phyloP scores from a whole-genome alignment of 768 basidiomycete genomes.

The Trametes cinnabarina region DNA sequence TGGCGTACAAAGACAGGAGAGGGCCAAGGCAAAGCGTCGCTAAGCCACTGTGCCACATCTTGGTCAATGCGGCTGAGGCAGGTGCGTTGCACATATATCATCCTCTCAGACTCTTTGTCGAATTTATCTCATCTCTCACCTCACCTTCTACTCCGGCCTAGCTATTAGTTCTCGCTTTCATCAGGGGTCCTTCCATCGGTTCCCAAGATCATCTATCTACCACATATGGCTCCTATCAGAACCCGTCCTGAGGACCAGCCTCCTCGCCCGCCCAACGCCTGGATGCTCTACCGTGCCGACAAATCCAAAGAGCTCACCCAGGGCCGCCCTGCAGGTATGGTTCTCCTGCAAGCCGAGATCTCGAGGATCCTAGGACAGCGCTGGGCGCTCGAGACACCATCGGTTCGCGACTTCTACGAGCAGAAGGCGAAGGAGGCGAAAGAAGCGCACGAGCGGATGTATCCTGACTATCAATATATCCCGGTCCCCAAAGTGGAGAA shows the following conservation, averaged over 20 bases:
- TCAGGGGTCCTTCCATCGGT: no score
- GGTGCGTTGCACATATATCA: no score
- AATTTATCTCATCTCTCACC: no score
- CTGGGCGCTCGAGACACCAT: background rate
- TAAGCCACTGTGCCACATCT: no score
- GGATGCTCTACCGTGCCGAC: background rate
- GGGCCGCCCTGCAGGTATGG: background rate
- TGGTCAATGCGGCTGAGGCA: no score
- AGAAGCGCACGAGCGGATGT: background rate
- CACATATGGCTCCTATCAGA: background rate
- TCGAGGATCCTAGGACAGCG: background rate
- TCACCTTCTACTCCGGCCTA: no score
- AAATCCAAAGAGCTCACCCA: background rate
- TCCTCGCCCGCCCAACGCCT: background rate
- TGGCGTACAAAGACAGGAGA: no score
- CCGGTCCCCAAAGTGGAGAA: background rate
- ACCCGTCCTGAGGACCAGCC: background rate
- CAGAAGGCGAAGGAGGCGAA: background rate
- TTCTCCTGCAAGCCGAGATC: background rate
- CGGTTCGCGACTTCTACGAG: background rate
- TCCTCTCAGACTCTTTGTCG: no score
- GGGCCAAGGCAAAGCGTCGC: no score
- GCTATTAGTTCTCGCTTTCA: no score
- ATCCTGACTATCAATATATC: background rate
- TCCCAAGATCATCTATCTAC: no score